Conservation (phyloP, 2,329 filamentous ascomycete genomes). For the Shiraia bambusicola region DNA sequence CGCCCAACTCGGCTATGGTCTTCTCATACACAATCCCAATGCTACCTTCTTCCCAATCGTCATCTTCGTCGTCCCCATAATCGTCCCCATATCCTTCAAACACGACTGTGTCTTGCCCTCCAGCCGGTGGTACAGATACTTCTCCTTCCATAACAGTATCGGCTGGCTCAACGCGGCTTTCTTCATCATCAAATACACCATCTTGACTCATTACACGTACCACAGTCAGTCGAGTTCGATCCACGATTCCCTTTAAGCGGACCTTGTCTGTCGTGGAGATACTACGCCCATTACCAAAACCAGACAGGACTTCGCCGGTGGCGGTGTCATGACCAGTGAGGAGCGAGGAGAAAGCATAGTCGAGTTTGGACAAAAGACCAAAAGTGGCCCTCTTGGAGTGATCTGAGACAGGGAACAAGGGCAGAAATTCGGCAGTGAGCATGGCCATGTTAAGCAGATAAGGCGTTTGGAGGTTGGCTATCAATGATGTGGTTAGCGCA, state of each 20-base stretch:
- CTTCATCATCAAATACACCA: conserved; percentile 44
- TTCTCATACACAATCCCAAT: conserved; percentile 73
- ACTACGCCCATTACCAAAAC: conserved; percentile 63
- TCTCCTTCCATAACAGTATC: conserved; percentile 40
- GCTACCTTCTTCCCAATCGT: conserved; percentile 30
- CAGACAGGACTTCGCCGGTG: conserved; percentile 66
- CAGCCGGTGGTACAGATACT: conserved; percentile 24
- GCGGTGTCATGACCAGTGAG: conserved; percentile 67
- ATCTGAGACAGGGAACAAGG: conserved; percentile 69
- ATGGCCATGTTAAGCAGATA: conserved; percentile 78
- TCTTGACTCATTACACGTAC: conserved; percentile 66
- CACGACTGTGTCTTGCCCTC: conserved; percentile 23
- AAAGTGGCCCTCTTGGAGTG: conserved; percentile 68
- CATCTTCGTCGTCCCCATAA: conserved; percentile 47
- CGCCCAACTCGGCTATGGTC: conserved; percentile 73
- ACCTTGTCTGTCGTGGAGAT: conserved; percentile 88
- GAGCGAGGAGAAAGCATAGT: conserved; percentile 78
- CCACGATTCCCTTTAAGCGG: conserved; percentile 76
- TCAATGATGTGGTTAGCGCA: conserved; percentile 2
- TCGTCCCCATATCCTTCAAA: conserved; percentile 47
- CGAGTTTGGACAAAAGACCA: conserved; percentile 71
- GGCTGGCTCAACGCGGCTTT: conserved; percentile 19
- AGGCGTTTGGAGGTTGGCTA: conserved; percentile 77
- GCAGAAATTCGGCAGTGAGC: conserved; percentile 69
- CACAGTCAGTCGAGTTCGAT: conserved; percentile 70